Evolutionary conservation across 177 flowering plant species (phyloP).

Genomic region (Vitis hybrid): DNA sequence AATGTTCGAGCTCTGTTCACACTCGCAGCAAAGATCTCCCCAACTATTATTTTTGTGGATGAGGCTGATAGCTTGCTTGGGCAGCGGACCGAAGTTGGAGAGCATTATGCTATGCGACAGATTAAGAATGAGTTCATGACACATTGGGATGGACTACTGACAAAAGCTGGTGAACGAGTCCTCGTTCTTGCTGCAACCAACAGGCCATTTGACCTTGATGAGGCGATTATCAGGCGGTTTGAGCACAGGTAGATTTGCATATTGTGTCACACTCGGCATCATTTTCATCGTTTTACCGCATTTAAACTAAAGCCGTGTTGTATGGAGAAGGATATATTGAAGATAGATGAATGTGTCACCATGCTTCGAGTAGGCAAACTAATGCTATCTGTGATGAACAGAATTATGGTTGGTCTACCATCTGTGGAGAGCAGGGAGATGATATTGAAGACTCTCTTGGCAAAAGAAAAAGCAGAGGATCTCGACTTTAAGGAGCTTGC

Average conservation of each 20-base stretch:
- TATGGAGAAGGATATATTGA: neutral
- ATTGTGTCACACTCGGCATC: no score
- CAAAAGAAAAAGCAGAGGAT: constrained; percentile 40
- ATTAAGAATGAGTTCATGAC: constrained; percentile 60
- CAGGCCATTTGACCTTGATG: constrained; percentile 62
- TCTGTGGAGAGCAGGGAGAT: constrained; percentile 45
- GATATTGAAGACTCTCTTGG: constrained; percentile 45
- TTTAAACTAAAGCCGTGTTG: no score
- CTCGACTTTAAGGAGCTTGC: constrained; percentile 47
- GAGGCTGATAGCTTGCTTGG: constrained; percentile 66
- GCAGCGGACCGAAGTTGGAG: constrained; percentile 53
- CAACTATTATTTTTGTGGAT: constrained; percentile 55
- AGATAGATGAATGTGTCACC: neutral
- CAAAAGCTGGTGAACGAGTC: constrained; percentile 44
- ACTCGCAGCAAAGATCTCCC: constrained; percentile 56
- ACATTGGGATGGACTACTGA: constrained; percentile 55
- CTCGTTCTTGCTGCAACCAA: constrained; percentile 61
- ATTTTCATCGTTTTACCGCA: no score
- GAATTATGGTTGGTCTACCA: constrained; percentile 57
- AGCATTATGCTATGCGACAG: constrained; percentile 61
- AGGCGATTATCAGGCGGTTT: constrained; percentile 57
- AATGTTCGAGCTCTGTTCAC: constrained; percentile 51
- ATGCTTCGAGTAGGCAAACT: neutral
- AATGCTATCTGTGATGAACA: constrained; percentile 10
- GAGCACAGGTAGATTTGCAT: constrained; percentile 40